phyloP scores from a whole-genome alignment of 225 moss, liverwort and hornwort species.

The Marchantia paleacea region DNA sequence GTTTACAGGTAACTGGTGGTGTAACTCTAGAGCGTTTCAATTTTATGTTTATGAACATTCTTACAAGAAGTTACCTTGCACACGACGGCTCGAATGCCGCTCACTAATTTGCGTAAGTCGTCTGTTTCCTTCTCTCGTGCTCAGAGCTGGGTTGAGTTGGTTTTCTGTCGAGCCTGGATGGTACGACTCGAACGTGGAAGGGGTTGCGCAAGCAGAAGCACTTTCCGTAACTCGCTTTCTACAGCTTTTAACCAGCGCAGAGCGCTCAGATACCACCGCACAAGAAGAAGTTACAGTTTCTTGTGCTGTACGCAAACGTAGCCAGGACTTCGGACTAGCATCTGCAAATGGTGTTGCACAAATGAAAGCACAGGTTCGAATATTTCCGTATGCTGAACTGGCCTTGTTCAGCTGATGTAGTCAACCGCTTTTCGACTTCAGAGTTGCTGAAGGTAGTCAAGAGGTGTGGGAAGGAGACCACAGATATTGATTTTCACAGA shows the following conservation, averaged over 20 bases:
- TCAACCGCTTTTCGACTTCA: background rate
- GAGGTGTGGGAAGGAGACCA: background rate
- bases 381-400: too few relatives aligned
- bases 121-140: slow-evolving; percentile 6
- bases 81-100: background rate
- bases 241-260: slow-evolving; percentile 45
- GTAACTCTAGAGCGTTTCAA: background rate
- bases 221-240: slow-evolving; percentile 61
- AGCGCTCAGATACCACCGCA: slow-evolving; percentile 35
- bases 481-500: background rate
- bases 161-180: slow-evolving; percentile 71
- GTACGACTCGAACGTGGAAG: slow-evolving; percentile 52
- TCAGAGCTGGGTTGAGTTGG: slow-evolving; percentile 79
- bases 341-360: slow-evolving; percentile 15
- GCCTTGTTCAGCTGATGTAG: background rate
- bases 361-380: background rate
- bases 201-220: slow-evolving; percentile 71
- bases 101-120: background rate
- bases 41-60: background rate
- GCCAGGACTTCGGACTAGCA: slow-evolving; percentile 27
- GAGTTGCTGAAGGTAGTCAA: background rate
- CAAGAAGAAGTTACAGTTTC: slow-evolving; percentile 30
- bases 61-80: background rate
- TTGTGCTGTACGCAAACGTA: slow-evolving; percentile 26
- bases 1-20: slow-evolving; percentile 53